Percentiles rank a stretch among this genome's conserved stretches.
phyloP scores from a whole-genome alignment of 208 protist species.

The Angomonas desouzai region DNA sequence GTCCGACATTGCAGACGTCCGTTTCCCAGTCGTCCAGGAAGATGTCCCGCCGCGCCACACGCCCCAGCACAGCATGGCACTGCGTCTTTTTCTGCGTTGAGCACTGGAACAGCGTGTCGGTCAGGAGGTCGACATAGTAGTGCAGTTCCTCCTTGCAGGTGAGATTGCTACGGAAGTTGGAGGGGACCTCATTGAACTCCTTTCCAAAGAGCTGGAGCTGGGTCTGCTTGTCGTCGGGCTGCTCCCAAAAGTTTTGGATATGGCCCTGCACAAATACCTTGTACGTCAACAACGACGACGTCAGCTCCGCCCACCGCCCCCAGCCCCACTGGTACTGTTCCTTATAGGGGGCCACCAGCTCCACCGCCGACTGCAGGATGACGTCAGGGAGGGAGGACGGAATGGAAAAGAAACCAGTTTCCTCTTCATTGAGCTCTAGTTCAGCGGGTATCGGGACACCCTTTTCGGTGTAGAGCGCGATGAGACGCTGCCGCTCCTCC shows the following conservation, averaged over 20 bases:
- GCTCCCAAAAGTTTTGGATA: constrained; percentile 41
- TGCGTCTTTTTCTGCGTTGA: constrained; percentile 7
- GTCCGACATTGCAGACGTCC: constrained; percentile 51
- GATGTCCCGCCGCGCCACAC: constrained; percentile 39
- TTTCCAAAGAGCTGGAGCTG: constrained; percentile 37
- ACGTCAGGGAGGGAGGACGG: constrained; percentile 30
- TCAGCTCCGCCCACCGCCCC: constrained; percentile 23
- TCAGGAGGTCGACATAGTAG: constrained; percentile 29
- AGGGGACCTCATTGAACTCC: constrained; percentile 42
- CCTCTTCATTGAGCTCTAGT: constrained; percentile 26
- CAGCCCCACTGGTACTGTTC: constrained; percentile 39
- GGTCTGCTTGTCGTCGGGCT: constrained; percentile 57
- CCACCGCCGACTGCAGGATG: constrained; percentile 34
- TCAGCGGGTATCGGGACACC: constrained; percentile 55
- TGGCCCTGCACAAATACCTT: constrained; percentile 25
- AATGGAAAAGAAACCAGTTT: constrained; percentile 22
- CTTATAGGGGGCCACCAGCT: constrained; percentile 46
- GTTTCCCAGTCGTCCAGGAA: constrained; percentile 65
- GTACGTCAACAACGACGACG: constrained; percentile 46
- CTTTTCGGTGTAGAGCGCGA: constrained; percentile 65
- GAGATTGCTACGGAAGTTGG: constrained; percentile 27
- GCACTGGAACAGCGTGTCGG: constrained; percentile 16
- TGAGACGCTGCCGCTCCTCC: constrained; percentile 57
- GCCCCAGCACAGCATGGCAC: constrained; percentile 34
- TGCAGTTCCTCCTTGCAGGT: constrained; percentile 67